phyloP scores from a whole-genome alignment of 106 monocot species.

The Dactylorhiza incarnata region DNA sequence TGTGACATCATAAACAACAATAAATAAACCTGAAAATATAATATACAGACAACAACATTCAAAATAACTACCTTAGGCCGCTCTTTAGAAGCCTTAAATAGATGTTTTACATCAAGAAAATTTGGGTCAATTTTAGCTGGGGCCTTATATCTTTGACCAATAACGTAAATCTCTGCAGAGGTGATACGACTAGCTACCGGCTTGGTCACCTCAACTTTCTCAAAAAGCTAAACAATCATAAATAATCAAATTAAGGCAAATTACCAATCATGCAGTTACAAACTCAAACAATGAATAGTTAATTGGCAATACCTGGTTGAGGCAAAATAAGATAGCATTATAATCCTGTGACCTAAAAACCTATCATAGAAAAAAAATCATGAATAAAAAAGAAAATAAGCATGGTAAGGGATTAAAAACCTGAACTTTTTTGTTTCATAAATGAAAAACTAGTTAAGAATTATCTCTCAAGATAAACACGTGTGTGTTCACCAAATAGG shows the following conservation, averaged over 20 bases:
- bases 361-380: slow-evolving; percentile 21
- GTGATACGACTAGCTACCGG: slow-evolving; percentile 80
- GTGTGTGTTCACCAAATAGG: neutral
- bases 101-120: slow-evolving; percentile 78
- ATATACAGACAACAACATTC: neutral
- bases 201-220: slow-evolving; percentile 90
- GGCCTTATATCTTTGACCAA: slow-evolving; percentile 80
- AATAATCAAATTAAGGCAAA: slow-evolving; percentile 4
- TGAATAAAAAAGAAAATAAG: neutral
- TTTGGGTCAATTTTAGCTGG: slow-evolving; percentile 89
- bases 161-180: slow-evolving; percentile 92
- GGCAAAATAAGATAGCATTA: slow-evolving; percentile 78
- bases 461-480: neutral
- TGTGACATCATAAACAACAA: neutral
- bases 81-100: slow-evolving; percentile 56
- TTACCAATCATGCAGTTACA: neutral
- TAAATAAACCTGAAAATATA: neutral
- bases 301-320: slow-evolving; percentile 55
- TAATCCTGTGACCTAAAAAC: slow-evolving; percentile 99
- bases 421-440: neutral
- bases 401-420: neutral
- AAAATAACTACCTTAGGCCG: slow-evolving; percentile 33
- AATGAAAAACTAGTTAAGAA: neutral
- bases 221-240: slow-evolving; percentile 56
- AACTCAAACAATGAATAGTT: neutral